Conservation (phyloP, 1,284 basidiomycete genomes). For the Cryptococcus sp. region DNA sequence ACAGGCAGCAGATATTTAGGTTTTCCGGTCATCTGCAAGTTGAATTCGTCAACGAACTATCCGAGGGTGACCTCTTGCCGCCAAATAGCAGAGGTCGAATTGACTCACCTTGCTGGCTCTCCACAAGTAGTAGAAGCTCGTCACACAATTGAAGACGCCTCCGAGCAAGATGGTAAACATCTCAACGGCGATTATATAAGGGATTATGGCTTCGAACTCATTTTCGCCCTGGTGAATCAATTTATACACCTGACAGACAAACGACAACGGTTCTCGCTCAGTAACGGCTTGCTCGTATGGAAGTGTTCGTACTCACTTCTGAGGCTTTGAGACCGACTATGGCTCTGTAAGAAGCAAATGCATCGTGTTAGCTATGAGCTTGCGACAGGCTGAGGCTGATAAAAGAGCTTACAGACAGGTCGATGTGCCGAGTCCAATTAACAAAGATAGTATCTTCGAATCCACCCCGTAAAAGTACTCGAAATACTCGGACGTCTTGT, state of each 20-base stretch:
- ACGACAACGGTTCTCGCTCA: too few species aligned
- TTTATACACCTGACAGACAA: too few species aligned
- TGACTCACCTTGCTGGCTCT: neutral
- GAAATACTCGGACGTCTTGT: conserved; percentile 6
- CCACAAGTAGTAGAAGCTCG: conserved; percentile 3
- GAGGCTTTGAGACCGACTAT: conserved; percentile 4
- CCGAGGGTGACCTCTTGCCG: too few species aligned
- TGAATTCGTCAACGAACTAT: too few species aligned
- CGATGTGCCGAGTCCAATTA: conserved; percentile 1
- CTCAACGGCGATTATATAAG: too few species aligned
- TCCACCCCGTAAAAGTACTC: conserved; percentile 9
- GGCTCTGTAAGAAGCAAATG: neutral
- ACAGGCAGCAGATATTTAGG: too few species aligned
- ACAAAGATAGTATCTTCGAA: conserved; percentile 1
- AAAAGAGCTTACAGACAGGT: conserved; percentile 4
- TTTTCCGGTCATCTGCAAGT: too few species aligned
- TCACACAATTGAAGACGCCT: conserved; percentile 4
- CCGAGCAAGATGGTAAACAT: conserved; percentile 2
- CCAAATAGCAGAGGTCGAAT: too few species aligned
- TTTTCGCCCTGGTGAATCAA: too few species aligned
- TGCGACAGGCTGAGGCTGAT: neutral
- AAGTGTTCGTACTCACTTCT: conserved; percentile 1
- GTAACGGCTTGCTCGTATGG: too few species aligned
- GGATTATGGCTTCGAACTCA: too few species aligned
- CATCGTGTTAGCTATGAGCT: neutral